Evolutionary conservation across 2,329 filamentous ascomycete genomes (phyloP).

Genomic region (Alternaria arbusti): DNA sequence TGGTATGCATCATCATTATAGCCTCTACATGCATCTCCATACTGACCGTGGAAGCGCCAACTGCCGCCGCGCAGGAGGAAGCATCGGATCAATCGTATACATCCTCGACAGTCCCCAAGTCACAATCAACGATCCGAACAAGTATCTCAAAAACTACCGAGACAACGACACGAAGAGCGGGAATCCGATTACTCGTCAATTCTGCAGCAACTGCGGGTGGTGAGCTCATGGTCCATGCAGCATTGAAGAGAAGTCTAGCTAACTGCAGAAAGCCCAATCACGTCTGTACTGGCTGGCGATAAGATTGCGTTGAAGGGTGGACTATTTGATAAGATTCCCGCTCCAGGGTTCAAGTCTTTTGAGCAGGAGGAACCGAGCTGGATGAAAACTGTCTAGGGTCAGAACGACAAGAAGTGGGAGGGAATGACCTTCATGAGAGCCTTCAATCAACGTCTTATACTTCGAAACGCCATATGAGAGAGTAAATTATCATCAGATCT

Average conservation of each 20-base stretch:
- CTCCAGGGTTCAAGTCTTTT: constrained; percentile 23
- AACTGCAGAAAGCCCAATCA: constrained; percentile 26
- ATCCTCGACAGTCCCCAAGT: constrained; percentile 26
- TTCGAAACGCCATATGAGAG: too few species aligned
- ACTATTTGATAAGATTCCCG: constrained; percentile 31
- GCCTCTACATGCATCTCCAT: background rate
- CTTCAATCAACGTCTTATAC: too few species aligned
- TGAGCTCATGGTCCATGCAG: constrained; percentile 6
- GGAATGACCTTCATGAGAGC: too few species aligned
- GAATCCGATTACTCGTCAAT: constrained; percentile 34
- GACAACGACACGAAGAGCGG: constrained; percentile 38
- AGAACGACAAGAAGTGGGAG: too few species aligned
- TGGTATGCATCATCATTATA: constrained; percentile 22
- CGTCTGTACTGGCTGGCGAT: constrained; percentile 19
- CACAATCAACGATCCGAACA: constrained; percentile 27
- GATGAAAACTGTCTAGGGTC: constrained; percentile 25
- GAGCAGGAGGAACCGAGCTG: constrained; percentile 30
- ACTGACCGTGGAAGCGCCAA: constrained; percentile 28
- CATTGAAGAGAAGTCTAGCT: background rate
- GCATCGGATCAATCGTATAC: constrained; percentile 31
- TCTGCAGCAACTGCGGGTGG: constrained; percentile 42
- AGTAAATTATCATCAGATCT: too few species aligned
- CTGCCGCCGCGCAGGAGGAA: constrained; percentile 36
- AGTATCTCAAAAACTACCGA: constrained; percentile 30
- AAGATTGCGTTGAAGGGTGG: constrained; percentile 35